Evolutionary conservation across 108 stramenopile genomes (phyloP).

Genomic region (Cyclotella cryptica): DNA sequence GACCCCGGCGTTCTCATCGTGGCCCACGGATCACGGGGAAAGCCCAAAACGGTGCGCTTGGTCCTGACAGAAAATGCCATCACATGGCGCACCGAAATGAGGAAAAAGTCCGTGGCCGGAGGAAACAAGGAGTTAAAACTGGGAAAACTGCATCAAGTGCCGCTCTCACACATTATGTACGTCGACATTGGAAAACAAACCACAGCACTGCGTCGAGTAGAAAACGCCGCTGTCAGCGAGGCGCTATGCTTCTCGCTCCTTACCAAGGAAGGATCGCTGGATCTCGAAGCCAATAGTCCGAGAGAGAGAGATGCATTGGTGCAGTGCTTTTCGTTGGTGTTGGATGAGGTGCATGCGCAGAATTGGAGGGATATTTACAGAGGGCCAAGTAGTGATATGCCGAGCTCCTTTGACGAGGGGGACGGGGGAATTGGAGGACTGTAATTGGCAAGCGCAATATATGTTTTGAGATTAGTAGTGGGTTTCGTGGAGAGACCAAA

Average conservation of each 20-base stretch:
- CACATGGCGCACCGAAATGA: conserved; percentile 86
- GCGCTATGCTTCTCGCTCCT: conserved; percentile 81
- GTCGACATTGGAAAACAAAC: conserved; percentile 91
- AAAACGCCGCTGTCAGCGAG: conserved; percentile 80
- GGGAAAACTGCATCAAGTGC: conserved; percentile 88
- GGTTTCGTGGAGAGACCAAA: background rate
- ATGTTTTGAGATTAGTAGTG: background rate
- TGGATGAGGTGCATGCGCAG: conserved; percentile 90
- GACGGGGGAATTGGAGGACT: background rate
- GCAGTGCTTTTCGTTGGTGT: conserved; percentile 79
- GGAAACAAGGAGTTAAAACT: conserved; percentile 57
- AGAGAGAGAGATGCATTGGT: conserved; percentile 86
- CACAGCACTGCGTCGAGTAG: conserved; percentile 82
- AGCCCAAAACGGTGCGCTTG: conserved; percentile 86
- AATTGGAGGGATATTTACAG: conserved; percentile 92
- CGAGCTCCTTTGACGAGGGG: conserved; percentile 63
- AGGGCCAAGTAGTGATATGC: conserved; percentile 86
- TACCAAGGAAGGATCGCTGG: conserved; percentile 88
- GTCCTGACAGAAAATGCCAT: conserved; percentile 81
- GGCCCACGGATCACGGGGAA: conserved; percentile 83
- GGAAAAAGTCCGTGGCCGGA: conserved; percentile 60
- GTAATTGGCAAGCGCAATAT: background rate
- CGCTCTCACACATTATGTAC: conserved; percentile 87
- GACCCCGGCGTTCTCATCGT: conserved; percentile 73
- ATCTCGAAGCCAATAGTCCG: conserved; percentile 81